Base-by-base conservation (phyloP, 2,329 filamentous ascomycete genomes). In the Phaeosphaeriaceae sp. region DNA sequence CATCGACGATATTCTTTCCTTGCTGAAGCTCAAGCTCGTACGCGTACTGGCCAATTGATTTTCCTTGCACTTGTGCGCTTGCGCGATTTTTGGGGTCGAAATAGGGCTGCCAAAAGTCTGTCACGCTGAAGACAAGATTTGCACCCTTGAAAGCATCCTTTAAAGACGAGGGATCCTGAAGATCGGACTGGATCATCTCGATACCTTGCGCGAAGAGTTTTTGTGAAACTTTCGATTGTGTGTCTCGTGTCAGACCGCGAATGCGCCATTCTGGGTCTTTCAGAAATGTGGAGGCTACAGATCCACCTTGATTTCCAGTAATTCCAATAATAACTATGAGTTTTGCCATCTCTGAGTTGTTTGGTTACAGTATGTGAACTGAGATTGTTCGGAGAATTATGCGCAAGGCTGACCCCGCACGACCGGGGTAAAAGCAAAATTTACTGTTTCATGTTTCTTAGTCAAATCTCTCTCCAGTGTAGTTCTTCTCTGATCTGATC, bases 211-310 rank as follows among this genome's bases (percentile, higher is more conserved):
- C 55, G n/a, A 58, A 53, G 21, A 75, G 65, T 4, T 40, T 44
- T 16, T 54, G 45, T 8, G 61, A 52, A 17, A 52, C 52, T 16
- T 35, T 13, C n/a, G 52, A 58, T 2, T 44, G 29, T 1, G 32
- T 11, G 69, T 56, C 77, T 70, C 63, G 73, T 65, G 81, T 18
- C 75, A 83, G 60, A 76, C 78, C 12, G 74, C 80, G 39, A 68
- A 81, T 49, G 75, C 79, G 67, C 79, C 80, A 73, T 75, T 75
- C 26, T 71, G 74, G 11, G 76, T 77, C 44, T 32, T 77, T 75
- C n/a, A 73, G 70, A 18, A 77, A 76, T 4, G 61, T 48, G 8
- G 42, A 29, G 18, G 58, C 64, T 23, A 68, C 61, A 4, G 62
- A 58, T 1, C 52, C 52, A 7, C 63, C 63, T 46, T 67, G 65